Conservation (phyloP, 2,329 filamentous ascomycete species). For the Canariomyces notabilis region DNA sequence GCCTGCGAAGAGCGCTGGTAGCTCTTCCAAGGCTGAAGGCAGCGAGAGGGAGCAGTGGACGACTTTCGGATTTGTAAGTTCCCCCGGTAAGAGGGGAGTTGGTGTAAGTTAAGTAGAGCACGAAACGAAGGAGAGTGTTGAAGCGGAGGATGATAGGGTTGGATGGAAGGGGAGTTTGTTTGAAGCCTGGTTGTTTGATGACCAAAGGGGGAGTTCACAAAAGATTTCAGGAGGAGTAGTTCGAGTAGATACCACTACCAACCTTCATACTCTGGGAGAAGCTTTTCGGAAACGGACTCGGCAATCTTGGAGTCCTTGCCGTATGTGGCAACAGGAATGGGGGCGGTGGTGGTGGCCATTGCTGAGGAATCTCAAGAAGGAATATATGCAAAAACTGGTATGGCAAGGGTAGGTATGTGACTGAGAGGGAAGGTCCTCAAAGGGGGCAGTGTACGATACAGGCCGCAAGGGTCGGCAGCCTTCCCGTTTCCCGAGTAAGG, state of each 20-base stretch:
- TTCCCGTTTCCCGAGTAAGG: too few species aligned
- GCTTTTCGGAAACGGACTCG: conserved; percentile 21
- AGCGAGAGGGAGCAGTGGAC: conserved; percentile 19
- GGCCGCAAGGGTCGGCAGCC: too few species aligned
- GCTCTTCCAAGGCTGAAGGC: conserved; percentile 15
- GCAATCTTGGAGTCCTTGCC: conserved; percentile 25
- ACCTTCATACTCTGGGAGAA: conserved; percentile 24
- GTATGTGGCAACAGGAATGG: conserved; percentile 22
- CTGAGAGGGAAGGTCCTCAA: too few species aligned
- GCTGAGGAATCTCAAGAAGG: not conserved
- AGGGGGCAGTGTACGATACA: too few species aligned
- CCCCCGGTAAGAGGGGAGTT: not conserved
- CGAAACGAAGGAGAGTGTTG: not conserved
- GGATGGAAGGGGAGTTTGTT: not conserved
- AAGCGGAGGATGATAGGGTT: not conserved
- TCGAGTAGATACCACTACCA: not conserved
- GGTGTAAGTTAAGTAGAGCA: too few species aligned
- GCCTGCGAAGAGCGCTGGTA: conserved; percentile 21
- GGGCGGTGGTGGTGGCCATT: conserved; percentile 11
- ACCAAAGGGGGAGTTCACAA: too few species aligned
- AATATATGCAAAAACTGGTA: conserved; percentile 5
- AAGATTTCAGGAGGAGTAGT: not conserved
- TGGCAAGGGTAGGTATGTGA: not conserved
- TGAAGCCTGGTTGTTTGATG: not conserved
- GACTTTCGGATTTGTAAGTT: conserved; percentile 7